Percentiles rank a stretch among this genome's conserved stretches.
Conservation (phyloP, 331 rosid genomes). For the Dryas integrifolia region DNA sequence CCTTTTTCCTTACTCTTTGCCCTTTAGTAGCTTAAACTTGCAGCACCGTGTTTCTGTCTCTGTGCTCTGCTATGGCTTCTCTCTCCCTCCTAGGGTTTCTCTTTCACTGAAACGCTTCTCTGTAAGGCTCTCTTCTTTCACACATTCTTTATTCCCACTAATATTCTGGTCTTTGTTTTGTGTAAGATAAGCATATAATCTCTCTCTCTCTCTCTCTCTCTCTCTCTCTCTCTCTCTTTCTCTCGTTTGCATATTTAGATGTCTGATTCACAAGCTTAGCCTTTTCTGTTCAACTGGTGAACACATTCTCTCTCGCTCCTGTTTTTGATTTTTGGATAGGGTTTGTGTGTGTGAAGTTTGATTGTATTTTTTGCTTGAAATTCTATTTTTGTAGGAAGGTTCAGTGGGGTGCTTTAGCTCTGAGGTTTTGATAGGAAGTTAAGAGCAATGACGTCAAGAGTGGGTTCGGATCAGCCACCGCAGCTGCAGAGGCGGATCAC, state of each 20-base stretch:
- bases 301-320: neutral
- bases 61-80: neutral
- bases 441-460: constrained; percentile 55
- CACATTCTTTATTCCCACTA: neutral
- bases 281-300: constrained; percentile 16
- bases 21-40: constrained; percentile 33
- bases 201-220: neutral
- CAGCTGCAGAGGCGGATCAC: constrained; percentile 60
- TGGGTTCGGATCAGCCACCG: constrained; percentile 54
- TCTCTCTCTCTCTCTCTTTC: neutral
- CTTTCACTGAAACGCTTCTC: neutral
- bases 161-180: neutral
- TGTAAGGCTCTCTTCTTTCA: neutral
- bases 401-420: constrained; percentile 3
- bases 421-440: constrained; percentile 24
- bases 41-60: constrained; percentile 17
- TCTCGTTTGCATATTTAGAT: constrained; percentile 7
- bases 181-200: neutral
- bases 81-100: constrained; percentile 37
- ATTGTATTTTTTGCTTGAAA: neutral
- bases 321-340: neutral
- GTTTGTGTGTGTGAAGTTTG: neutral
- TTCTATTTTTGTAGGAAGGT: neutral
- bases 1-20: constrained; percentile 2
- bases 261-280: constrained; percentile 3